phyloP scores from a whole-genome alignment of 1,284 basidiomycete genomes.

The Phlebopus sp. region DNA sequence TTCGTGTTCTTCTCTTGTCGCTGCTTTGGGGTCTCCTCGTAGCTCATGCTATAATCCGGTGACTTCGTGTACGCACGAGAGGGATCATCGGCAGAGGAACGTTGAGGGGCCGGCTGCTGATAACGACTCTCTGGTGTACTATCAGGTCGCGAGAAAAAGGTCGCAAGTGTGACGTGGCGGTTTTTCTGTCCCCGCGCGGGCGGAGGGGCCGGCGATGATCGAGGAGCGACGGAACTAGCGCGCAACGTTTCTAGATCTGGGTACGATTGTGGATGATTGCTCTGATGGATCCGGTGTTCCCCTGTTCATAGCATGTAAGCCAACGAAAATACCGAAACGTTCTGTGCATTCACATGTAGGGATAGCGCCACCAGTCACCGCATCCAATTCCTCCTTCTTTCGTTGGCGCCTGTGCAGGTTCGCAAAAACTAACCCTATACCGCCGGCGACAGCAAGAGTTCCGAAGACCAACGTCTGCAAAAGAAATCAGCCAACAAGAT shows the following conservation, averaged over 20 bases:
- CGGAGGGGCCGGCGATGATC: not conserved
- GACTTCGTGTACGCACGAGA: not conserved
- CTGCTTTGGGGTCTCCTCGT: conserved; percentile 1
- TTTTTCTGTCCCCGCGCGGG: not conserved
- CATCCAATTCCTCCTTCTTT: conserved; percentile 3
- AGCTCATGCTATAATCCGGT: not conserved
- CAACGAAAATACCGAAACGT: not conserved
- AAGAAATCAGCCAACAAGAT: not conserved
- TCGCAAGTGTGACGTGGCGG: not conserved
- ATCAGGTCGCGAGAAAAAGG: not conserved
- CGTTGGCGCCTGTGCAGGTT: conserved; percentile 5
- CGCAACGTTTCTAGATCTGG: not conserved
- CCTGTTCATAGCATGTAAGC: not conserved
- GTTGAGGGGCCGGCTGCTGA: conserved; percentile 5
- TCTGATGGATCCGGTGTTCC: conserved; percentile 2
- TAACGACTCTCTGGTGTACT: not conserved
- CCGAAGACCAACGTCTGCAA: conserved; percentile 4
- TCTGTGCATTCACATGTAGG: not conserved
- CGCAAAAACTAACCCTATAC: conserved; percentile 5
- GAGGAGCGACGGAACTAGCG: not conserved
- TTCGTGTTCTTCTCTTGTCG: not conserved
- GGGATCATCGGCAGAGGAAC: not conserved
- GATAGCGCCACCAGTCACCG: not conserved
- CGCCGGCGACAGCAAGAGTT: conserved; percentile 2
- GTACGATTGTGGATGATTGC: not conserved